phyloP scores from a whole-genome alignment of 2,329 filamentous ascomycete genomes.

The Karstenula rhodostoma region DNA sequence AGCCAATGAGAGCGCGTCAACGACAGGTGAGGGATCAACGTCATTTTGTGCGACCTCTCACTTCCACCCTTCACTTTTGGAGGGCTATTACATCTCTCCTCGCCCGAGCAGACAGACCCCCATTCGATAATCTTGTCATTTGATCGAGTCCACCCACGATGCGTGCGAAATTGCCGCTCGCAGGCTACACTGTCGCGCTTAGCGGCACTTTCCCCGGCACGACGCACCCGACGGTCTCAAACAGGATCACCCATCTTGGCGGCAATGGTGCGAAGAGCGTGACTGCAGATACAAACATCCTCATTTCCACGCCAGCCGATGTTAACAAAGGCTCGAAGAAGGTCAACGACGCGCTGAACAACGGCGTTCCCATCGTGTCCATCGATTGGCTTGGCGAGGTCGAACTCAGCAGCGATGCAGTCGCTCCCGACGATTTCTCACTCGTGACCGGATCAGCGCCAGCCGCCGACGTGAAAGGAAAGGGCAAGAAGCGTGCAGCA shows the following conservation, averaged over 20 bases:
- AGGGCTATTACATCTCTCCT: too few species aligned
- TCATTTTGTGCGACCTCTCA: background rate
- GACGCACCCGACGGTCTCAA: constrained; percentile 61
- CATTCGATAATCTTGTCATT: constrained; percentile 6
- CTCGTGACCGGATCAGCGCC: constrained; percentile 17
- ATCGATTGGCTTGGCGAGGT: constrained; percentile 71
- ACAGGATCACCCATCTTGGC: constrained; percentile 59
- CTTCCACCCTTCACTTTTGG: background rate
- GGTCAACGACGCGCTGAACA: constrained; percentile 57
- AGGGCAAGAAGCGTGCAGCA: constrained; percentile 44
- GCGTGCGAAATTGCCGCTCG: constrained; percentile 50
- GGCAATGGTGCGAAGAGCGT: constrained; percentile 59
- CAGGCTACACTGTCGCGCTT: constrained; percentile 62
- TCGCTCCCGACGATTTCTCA: constrained; percentile 51
- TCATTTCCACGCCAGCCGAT: constrained; percentile 65
- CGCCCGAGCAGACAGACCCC: background rate
- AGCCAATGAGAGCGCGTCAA: constrained; percentile 1
- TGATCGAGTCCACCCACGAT: constrained; percentile 21
- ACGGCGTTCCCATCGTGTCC: constrained; percentile 63
- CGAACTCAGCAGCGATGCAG: constrained; percentile 51
- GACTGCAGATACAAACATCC: constrained; percentile 61
- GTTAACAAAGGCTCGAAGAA: constrained; percentile 61
- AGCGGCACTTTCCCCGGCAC: constrained; percentile 67
- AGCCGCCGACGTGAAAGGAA: constrained; percentile 22
- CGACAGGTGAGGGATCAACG: background rate